Evolutionary conservation across 129 eudicot genomes (phyloP).

Genomic region (Centaurea solstitialis): DNA sequence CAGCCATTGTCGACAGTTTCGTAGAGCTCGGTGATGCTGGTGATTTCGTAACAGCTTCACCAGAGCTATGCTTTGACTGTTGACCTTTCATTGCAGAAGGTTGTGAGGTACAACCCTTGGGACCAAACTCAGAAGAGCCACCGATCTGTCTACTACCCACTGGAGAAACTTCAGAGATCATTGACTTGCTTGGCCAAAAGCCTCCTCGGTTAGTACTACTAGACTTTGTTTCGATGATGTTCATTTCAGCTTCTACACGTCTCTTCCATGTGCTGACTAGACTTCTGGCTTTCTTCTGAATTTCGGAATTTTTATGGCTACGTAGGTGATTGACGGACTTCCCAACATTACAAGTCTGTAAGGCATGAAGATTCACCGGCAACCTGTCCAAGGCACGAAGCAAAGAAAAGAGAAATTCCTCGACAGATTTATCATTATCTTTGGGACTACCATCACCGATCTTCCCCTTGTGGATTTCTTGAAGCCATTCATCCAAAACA

Average conservation of each 20-base stretch:
- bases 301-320: constrained; percentile 71
- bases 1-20: constrained; percentile 16
- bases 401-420: constrained; percentile 77
- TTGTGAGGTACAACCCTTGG: constrained; percentile 49
- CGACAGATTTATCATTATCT: constrained; percentile 71
- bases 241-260: constrained; percentile 97
- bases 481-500: constrained; percentile 86
- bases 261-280: constrained; percentile 96
- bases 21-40: constrained; percentile 41
- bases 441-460: constrained; percentile 65
- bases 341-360: constrained; percentile 84
- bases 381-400: constrained; percentile 90
- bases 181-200: constrained; percentile 50
- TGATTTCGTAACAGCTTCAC: constrained; percentile 52
- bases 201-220: constrained; percentile 51
- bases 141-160: constrained; percentile 37
- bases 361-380: constrained; percentile 93
- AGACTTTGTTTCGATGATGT: constrained; percentile 55
- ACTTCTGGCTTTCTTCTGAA: constrained; percentile 88
- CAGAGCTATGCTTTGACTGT: constrained; percentile 37
- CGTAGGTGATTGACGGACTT: constrained; percentile 87
- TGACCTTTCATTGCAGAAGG: constrained; percentile 52
- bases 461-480: constrained; percentile 81
- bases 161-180: constrained; percentile 54
- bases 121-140: constrained; percentile 40